A percentile compares a stretch with the other conserved stretches of the same genome.
Conservation (phyloP, 257 asterid genomes). For the Solanum sejunctum region DNA sequence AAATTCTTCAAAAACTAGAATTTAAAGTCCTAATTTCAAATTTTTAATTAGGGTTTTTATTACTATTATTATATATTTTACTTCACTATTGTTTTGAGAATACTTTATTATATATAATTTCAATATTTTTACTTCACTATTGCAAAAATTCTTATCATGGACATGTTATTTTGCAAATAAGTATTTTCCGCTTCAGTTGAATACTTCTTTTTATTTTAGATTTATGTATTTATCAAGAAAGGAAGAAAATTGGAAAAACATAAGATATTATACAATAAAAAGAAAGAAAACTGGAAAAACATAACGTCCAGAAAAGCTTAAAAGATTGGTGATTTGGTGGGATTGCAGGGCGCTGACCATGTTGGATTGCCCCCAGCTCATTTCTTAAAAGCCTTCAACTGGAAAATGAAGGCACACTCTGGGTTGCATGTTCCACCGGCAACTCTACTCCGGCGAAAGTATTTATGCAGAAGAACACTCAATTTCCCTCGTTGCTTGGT, state of each 20-base stretch:
- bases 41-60: too few relatives aligned
- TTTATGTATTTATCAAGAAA: not conserved
- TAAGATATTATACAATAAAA: not conserved
- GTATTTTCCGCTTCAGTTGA: not conserved
- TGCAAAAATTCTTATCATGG: too few relatives aligned
- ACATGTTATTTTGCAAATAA: not conserved
- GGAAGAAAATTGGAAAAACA: not conserved
- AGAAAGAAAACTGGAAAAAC: not conserved
- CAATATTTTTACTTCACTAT: not conserved
- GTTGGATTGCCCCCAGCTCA: not conserved
- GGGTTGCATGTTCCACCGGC: not conserved
- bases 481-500: slow-evolving; percentile 6
- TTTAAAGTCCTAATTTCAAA: not conserved
- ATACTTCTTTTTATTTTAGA: not conserved
- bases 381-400: not conserved
- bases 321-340: not conserved
- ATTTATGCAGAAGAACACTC: not conserved
- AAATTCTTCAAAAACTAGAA: too few relatives aligned
- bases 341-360: not conserved
- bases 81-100: not conserved
- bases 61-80: too few relatives aligned
- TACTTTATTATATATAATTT: too few relatives aligned
- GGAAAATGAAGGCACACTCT: slow-evolving; percentile 22
- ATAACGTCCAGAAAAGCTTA: not conserved
- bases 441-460: not conserved